Evolutionary conservation across 805 yeast genomes (phyloP).

Genomic region (Saccharomycopsis fermentans): DNA sequence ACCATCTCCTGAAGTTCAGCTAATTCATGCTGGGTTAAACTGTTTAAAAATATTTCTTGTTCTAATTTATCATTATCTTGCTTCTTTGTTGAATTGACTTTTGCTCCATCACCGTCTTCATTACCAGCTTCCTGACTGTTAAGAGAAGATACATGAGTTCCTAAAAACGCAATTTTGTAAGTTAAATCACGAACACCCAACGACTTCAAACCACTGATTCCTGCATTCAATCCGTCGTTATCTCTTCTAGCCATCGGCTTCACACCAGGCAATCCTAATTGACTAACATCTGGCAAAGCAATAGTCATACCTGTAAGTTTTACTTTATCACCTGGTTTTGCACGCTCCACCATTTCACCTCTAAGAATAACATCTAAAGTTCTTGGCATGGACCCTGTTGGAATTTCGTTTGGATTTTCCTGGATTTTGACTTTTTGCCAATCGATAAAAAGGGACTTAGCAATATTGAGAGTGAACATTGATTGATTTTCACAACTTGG

Average conservation of each 20-base stretch:
- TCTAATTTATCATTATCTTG: conserved; percentile 42
- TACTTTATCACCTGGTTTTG: conserved; percentile 96
- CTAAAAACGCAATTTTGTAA: conserved; percentile 82
- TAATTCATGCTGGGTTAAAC: conserved; percentile 73
- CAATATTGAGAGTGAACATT: conserved; percentile 72
- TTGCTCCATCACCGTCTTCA: conserved; percentile 19
- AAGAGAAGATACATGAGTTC: conserved; percentile 76
- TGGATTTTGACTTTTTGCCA: conserved; percentile 96
- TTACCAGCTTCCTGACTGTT: conserved; percentile 23
- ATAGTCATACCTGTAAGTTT: conserved; percentile 90
- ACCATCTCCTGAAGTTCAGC: conserved; percentile 84
- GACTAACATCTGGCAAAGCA: conserved; percentile 90
- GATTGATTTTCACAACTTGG: conserved; percentile 82
- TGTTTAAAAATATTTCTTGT: conserved; percentile 71
- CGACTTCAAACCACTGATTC: conserved; percentile 79
- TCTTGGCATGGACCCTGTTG: conserved; percentile 98
- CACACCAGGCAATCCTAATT: conserved; percentile 89
- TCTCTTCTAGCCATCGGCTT: conserved; percentile 78
- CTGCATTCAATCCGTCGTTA: conserved; percentile 51
- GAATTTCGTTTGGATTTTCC: conserved; percentile 93
- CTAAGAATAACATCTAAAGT: conserved; percentile 85
- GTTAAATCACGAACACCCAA: conserved; percentile 94
- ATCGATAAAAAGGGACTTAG: conserved; percentile 81
- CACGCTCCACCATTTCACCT: conserved; percentile 91
- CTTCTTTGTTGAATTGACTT: conserved; percentile 8